Evolutionary conservation across 1,139 yeast genomes (phyloP).

Genomic region (Saccharomyces hybrid): DNA sequence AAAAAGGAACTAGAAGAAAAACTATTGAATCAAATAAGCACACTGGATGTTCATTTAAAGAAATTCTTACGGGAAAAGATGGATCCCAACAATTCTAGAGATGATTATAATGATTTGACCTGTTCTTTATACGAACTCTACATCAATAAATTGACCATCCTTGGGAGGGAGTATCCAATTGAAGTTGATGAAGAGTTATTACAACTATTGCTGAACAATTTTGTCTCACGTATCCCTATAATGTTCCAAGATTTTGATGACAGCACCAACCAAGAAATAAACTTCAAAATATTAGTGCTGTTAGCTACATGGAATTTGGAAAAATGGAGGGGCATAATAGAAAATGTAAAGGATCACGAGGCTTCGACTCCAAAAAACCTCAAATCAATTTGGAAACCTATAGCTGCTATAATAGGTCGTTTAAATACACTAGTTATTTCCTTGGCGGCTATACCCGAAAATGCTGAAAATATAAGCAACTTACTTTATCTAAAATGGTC

Average conservation of each 20-base stretch:
- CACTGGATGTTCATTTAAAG: conserved; percentile 17
- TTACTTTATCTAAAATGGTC: conserved; percentile 15
- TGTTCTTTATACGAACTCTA: conserved; percentile 17
- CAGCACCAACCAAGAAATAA: conserved; percentile 12
- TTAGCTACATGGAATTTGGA: conserved; percentile 26
- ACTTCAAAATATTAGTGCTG: conserved; percentile 24
- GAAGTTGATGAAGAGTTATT: conserved; percentile 21
- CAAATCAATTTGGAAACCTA: conserved; percentile 8
- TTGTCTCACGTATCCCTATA: conserved; percentile 13
- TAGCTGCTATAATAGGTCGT: conserved; percentile 13
- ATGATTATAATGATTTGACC: conserved; percentile 9
- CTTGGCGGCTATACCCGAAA: conserved; percentile 6
- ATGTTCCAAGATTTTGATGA: conserved; percentile 9
- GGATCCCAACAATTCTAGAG: conserved; percentile 3
- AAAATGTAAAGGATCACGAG: not conserved
- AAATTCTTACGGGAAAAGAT: conserved; percentile 18
- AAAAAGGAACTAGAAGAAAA: conserved; percentile 20
- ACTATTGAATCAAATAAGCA: conserved; percentile 20
- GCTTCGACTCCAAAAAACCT: conserved; percentile 5
- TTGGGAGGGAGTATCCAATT: conserved; percentile 24
- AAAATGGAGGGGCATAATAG: conserved; percentile 20
- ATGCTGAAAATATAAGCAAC: not conserved
- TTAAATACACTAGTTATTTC: conserved; percentile 9
- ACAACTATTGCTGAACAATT: conserved; percentile 13
- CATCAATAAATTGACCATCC: conserved; percentile 23